A percentile compares a stretch with the other conserved stretches of the same genome.
These are phyloP conservation scores for Lagerstroemia speciosa DNA, from an alignment of 345 rosid species.

Conservation along the genomic window DNA sequence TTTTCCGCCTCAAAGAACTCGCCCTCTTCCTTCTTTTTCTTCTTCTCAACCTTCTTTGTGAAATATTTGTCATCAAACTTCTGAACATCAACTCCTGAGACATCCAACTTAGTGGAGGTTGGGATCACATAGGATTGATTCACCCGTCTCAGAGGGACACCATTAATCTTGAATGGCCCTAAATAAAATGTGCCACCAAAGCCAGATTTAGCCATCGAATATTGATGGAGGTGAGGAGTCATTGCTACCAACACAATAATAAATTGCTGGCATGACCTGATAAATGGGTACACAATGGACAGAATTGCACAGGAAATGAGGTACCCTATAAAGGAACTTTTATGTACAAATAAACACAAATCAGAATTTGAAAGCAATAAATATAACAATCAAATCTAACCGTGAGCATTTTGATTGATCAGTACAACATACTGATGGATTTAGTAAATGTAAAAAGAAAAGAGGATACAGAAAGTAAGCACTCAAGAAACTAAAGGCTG, in stretches of 20 bases:
- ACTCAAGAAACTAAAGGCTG: background rate
- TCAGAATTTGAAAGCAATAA: too few relatives aligned
- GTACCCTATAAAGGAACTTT: too few relatives aligned
- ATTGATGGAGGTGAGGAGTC: background rate
- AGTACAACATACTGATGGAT: too few relatives aligned
- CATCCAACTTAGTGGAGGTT: too few relatives aligned
- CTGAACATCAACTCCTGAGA: constrained; percentile 50
- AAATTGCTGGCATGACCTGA: too few relatives aligned
- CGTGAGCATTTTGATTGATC: too few relatives aligned
- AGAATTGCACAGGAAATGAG: too few relatives aligned
- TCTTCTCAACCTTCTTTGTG: constrained; percentile 61
- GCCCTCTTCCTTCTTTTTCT: constrained; percentile 59
- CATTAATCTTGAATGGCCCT: constrained; percentile 70
- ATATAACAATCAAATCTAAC: too few relatives aligned
- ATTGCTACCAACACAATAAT: too few relatives aligned
- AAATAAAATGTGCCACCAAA: background rate
- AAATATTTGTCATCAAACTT: constrained; percentile 68
- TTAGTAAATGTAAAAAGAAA: background rate
- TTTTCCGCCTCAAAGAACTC: constrained; percentile 74
- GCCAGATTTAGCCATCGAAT: background rate
- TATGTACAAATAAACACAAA: too few relatives aligned
- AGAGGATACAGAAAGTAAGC: background rate
- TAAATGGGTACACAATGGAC: too few relatives aligned
- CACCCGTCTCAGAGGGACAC: constrained; percentile 65
- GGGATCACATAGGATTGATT: constrained; percentile 55